Base-by-base conservation (phyloP, 768 basidiomycete species). In the Hericium erinaceus region DNA sequence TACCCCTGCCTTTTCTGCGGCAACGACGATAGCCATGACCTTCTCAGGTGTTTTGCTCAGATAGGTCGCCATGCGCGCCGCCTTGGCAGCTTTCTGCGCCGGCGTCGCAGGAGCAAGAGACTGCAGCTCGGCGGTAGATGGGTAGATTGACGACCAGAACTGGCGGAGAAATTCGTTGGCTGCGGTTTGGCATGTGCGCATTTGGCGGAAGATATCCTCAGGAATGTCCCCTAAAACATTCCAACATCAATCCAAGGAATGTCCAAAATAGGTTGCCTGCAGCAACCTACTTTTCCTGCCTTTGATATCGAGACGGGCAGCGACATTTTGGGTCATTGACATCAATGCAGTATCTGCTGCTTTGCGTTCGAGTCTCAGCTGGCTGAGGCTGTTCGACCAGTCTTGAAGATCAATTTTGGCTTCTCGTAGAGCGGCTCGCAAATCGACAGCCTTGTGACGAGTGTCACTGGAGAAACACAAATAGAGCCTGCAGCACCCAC, bases 81-180 rank as follows among this genome's bases (percentile, higher is more conserved):
- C 88, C 67, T 94, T 92, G 5, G 81, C 77, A 1, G 81, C 78
- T 62, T 86, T 83, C 66, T 95, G 90, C 0, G 80, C 77, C 2
- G 83, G 78, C 0, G 84, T 84, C 2, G 81, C 73, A 0, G 73
- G 63, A 18, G 60, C 72, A 2, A 80, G 68, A 0, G 79, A 75
- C 55, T 79, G 78, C 16, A 74, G 64, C 52, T 89, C 89, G 16
- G 78, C 73, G 0, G 78, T 70, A 6, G 87, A 83, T 5, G 93
- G 95, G 61, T 92, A 88, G 52, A 89, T 80, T 2, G 92, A 81
- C 2, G 85, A 80, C 94, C 95, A 98, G 68, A 93, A 98, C 68
- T 98, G 97, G 28, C 95, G 85, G 13, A 99, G 76, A 69, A 98
- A 97, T 68, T 99, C 97, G 65, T 92, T 94, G 11, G 95, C 87